Base-by-base conservation (phyloP, 2,329 filamentous ascomycete species). In the Trichoderma brevicompactum region DNA sequence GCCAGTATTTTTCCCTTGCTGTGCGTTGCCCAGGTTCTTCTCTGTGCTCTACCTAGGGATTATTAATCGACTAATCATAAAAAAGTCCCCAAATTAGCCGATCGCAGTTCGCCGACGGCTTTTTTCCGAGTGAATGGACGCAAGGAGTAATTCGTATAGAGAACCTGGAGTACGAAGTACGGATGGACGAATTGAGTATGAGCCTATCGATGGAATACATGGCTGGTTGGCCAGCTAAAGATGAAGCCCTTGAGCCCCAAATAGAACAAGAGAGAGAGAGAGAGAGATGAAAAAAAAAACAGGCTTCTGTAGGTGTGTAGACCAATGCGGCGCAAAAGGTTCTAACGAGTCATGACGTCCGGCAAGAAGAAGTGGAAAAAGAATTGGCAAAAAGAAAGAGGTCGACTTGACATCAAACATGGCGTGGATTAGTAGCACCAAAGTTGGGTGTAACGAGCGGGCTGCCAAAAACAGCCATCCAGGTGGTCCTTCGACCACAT, bases 331-430 rank as follows among this genome's bases (percentile, higher is more conserved):
- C 23, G 17, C 41, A 19, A 38, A 23, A 19, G n/a, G 9, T 23
- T 23, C 32, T 3, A 15, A 19, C 55, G 28, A 53, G 28, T 49
- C 48, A 41, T 36, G n/a, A 13, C 13, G 7, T 7, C 38, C n/a
- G 28, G 9, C 19, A 52, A 5, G 15, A 23, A 19, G 13, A 7
- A 43, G 28, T 2, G 23, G 23, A 5, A 7, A 9, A 53, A 43
- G 34, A 52, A 10, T 34, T 38, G 13, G 7, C 17, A 10, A 49
- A 49, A 60, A 44, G n/a, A 34, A 46, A 52, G 38, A 15, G 17
- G 59, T 12, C 28, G 38, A 28, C 48, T 62, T 17, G 38, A 62
- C 59, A 53, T 53, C 38, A 44, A 62, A 52, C 59, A n/a, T 53
- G 48, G 59, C 59, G 44, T 62, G 44, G 40, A 38, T 32, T 53